A percentile compares a stretch with the other conserved stretches of the same genome.
phyloP scores from a whole-genome alignment of 768 basidiomycete genomes.

The Daedalea quercina region DNA sequence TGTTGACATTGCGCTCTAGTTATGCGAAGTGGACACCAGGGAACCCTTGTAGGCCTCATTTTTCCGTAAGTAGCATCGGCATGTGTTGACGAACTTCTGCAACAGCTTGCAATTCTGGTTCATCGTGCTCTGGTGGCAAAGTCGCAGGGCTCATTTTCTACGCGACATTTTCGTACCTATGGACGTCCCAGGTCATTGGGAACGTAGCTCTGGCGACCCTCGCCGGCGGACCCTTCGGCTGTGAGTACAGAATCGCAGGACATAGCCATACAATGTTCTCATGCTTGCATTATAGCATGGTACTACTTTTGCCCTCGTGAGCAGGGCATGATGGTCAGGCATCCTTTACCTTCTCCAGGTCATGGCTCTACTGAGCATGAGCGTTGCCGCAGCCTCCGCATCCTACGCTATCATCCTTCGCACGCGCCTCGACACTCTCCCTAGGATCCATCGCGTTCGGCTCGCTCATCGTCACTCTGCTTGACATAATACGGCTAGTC shows the following conservation, averaged over 20 bases:
- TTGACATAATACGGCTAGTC: conserved; percentile 62
- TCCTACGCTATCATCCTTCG: conserved; percentile 64
- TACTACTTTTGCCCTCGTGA: conserved; percentile 80
- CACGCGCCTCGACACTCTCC: conserved; percentile 69
- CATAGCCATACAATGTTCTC: neutral
- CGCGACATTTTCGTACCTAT: conserved; percentile 76
- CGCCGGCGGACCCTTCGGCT: conserved; percentile 71
- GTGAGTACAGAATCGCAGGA: conserved; percentile 20
- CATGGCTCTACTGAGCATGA: too few species aligned
- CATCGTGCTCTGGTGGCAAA: conserved; percentile 62
- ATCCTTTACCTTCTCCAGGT: neutral
- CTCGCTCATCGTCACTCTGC: conserved; percentile 72
- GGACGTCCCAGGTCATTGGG: conserved; percentile 78
- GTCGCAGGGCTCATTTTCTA: conserved; percentile 77
- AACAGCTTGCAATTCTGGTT: conserved; percentile 41
- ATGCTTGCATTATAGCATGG: conserved; percentile 34
- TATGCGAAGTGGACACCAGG: conserved; percentile 73
- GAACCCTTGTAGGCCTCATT: conserved; percentile 45
- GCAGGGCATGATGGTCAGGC: conserved; percentile 51
- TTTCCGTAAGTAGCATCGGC: neutral
- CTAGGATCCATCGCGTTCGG: conserved; percentile 85
- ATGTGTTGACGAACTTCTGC: neutral
- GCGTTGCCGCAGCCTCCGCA: conserved; percentile 46
- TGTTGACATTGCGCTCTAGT: conserved; percentile 13
- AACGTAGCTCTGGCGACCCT: conserved; percentile 77